phyloP scores from a whole-genome alignment of 768 basidiomycete genomes.

The Rhodotorula babjevae region DNA sequence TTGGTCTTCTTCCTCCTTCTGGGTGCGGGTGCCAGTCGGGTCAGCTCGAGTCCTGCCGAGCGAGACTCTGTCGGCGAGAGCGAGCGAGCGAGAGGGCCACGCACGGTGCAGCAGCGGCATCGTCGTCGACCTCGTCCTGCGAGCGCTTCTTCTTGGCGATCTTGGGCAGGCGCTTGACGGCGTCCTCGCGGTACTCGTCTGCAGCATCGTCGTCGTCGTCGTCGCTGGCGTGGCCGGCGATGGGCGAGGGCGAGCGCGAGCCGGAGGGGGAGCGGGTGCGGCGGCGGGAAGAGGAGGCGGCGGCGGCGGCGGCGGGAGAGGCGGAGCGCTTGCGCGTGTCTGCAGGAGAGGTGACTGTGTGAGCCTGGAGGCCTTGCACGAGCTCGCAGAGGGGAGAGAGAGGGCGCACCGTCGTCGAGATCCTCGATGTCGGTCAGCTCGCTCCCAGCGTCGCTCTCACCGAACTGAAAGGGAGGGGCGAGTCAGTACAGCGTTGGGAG shows the following conservation, averaged over 20 bases:
- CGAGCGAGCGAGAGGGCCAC: conserved; percentile 34
- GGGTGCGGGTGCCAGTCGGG: conserved; percentile 15
- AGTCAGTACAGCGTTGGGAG: too few relatives aligned
- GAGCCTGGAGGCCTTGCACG: too few relatives aligned
- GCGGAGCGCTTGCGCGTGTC: conserved; percentile 3
- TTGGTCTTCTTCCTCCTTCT: conserved; percentile 45
- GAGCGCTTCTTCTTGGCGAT: conserved; percentile 38
- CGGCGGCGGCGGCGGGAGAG: conserved; percentile 18
- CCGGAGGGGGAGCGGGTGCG: conserved; percentile 44
- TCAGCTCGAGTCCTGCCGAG: neutral
- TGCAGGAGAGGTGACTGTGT: neutral
- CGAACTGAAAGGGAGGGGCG: conserved; percentile 51
- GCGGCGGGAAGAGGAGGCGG: conserved; percentile 7
- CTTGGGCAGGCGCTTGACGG: conserved; percentile 55
- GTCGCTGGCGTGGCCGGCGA: conserved; percentile 20
- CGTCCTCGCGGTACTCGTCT: conserved; percentile 47
- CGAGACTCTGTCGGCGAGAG: too few relatives aligned
- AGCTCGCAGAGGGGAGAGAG: neutral
- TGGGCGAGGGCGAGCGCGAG: conserved; percentile 46
- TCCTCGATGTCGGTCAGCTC: conserved; percentile 61
- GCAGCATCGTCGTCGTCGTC: conserved; percentile 44
- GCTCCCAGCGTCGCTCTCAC: conserved; percentile 62
- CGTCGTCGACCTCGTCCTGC: neutral
- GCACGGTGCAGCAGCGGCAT: conserved; percentile 33
- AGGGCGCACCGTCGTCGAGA: conserved; percentile 56